Evolutionary conservation across 2,329 filamentous ascomycete genomes (phyloP).

Genomic region (Aspergillus fumigatiaffinis): DNA sequence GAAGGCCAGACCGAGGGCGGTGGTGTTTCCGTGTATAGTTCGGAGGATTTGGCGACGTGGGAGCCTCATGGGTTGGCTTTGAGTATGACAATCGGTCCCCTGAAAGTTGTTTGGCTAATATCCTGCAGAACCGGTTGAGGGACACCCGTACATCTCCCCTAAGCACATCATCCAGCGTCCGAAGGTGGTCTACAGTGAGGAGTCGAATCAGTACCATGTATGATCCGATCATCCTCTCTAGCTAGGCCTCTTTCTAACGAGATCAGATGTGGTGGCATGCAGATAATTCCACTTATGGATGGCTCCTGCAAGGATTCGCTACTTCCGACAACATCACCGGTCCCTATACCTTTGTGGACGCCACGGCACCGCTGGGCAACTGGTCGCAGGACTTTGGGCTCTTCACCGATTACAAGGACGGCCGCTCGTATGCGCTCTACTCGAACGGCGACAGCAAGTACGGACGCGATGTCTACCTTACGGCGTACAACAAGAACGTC

Average conservation of each 20-base stretch:
- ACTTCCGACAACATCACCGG: constrained; percentile 51
- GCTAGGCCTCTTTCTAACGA: not conserved
- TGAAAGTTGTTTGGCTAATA: not conserved
- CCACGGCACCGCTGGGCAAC: constrained; percentile 55
- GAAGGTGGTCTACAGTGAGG: constrained; percentile 58
- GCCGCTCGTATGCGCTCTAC: constrained; percentile 54
- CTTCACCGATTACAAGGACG: constrained; percentile 58
- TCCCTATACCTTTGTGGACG: constrained; percentile 54
- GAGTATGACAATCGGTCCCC: constrained; percentile 30
- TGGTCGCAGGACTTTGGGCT: constrained; percentile 62
- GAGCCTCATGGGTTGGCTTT: constrained; percentile 55
- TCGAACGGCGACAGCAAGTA: constrained; percentile 56
- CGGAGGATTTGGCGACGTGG: constrained; percentile 59
- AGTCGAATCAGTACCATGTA: constrained; percentile 55
- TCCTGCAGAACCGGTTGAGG: constrained; percentile 47
- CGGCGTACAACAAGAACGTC: constrained; percentile 51
- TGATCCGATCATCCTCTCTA: constrained; percentile 14
- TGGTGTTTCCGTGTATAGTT: constrained; percentile 59
- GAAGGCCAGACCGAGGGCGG: constrained; percentile 57
- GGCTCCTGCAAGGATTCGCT: constrained; percentile 55
- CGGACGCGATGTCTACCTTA: constrained; percentile 56
- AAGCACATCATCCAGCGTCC: constrained; percentile 59
- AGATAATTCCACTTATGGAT: constrained; percentile 55
- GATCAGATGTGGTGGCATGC: constrained; percentile 58
- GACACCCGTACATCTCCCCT: constrained; percentile 53